These are phyloP conservation scores for Rhododendron ovatum DNA, from an alignment of 148 eudicot genomes.

Conservation along the genomic window DNA sequence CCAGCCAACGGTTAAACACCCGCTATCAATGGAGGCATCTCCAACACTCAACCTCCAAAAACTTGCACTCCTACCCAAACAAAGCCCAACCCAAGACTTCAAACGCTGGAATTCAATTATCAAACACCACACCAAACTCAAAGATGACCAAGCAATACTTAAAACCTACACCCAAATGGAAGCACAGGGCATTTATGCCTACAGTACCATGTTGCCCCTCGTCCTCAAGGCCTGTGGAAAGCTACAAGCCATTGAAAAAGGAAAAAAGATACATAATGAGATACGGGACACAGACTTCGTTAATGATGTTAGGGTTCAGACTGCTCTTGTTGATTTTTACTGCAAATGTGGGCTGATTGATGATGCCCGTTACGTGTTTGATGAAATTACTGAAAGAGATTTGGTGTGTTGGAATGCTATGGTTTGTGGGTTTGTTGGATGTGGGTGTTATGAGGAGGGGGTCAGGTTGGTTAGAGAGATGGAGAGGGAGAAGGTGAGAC, in stretches of 20 bases:
- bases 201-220: conserved; percentile 24
- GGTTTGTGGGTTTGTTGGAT: conserved; percentile 48
- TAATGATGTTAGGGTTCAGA: conserved; percentile 32
- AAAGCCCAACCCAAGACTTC: conserved; percentile 4
- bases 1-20: background rate
- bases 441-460: conserved; percentile 31
- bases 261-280: conserved; percentile 30
- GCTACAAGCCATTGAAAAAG: conserved; percentile 35
- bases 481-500: conserved; percentile 31
- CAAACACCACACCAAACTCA: conserved; percentile 31
- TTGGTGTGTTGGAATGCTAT: conserved; percentile 58
- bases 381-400: conserved; percentile 42
- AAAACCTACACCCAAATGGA: conserved; percentile 36
- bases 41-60: conserved; percentile 11
- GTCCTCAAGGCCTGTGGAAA: conserved; percentile 51
- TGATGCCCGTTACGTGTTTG: conserved; percentile 38
- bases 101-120: conserved; percentile 40
- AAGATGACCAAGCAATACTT: conserved; percentile 38
- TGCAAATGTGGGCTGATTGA: conserved; percentile 42
- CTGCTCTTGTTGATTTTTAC: conserved; percentile 45
- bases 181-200: conserved; percentile 26
- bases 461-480: conserved; percentile 30
- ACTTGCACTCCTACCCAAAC: background rate
- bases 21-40: conserved; percentile 9
- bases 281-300: conserved; percentile 16